These are phyloP conservation scores for Pistacia atlantica DNA, from an alignment of 345 rosid species.

Conservation along the genomic window DNA sequence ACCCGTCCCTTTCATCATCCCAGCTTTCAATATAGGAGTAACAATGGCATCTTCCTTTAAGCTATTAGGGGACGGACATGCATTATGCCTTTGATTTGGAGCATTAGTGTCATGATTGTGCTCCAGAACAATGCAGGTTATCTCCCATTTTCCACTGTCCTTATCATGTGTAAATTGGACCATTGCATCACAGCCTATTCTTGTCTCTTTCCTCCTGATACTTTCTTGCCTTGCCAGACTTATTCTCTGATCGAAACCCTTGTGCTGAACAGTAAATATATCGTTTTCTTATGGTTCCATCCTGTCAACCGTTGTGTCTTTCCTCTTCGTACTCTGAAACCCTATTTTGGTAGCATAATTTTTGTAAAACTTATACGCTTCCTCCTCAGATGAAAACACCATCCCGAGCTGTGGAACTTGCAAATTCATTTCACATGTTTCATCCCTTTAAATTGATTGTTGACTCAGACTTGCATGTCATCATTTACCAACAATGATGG, in stretches of 20 bases:
- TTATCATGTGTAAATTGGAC: not conserved
- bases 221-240: slow-evolving; percentile 9
- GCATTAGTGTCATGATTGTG: slow-evolving; percentile 12
- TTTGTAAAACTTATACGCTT: slow-evolving; percentile 20
- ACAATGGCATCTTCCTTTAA: not conserved
- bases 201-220: slow-evolving; percentile 21
- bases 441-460: not conserved
- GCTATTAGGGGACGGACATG: not conserved
- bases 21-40: not conserved
- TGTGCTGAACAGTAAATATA: slow-evolving; percentile 19
- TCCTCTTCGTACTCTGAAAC: slow-evolving; percentile 27
- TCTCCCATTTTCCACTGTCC: slow-evolving; percentile 20
- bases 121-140: not conserved
- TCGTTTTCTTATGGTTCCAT: slow-evolving; percentile 12
- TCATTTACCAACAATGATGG: not conserved
- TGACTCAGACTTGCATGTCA: not conserved
- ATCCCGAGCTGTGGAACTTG: slow-evolving; percentile 14
- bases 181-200: slow-evolving; percentile 21
- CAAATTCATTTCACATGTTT: not conserved
- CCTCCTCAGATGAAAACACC: slow-evolving; percentile 24
- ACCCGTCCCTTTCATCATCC: not conserved
- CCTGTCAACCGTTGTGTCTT: slow-evolving; percentile 12
- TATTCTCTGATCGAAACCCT: slow-evolving; percentile 17
- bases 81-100: not conserved
- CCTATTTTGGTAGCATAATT: slow-evolving; percentile 12